phyloP scores from a whole-genome alignment of 352 stramenopile species.

The Chrysophaeum taylorii region DNA sequence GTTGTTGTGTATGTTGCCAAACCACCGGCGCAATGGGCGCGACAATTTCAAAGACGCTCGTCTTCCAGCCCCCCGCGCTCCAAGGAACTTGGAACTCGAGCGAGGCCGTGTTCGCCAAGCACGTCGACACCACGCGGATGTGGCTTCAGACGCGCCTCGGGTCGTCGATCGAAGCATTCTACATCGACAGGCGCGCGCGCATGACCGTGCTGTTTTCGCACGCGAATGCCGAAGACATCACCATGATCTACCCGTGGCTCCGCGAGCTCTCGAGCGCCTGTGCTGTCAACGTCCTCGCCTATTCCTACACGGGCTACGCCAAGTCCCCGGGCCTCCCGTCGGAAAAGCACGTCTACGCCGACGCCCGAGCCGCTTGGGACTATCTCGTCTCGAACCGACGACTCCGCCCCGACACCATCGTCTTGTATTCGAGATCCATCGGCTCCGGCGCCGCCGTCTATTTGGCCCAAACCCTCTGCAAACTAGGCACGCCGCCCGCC shows the following conservation, averaged over 20 bases:
- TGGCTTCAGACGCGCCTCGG: slow-evolving; percentile 75
- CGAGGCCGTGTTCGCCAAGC: slow-evolving; percentile 17
- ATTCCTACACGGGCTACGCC: slow-evolving; percentile 90
- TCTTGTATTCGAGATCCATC: slow-evolving; percentile 70
- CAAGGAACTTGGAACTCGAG: slow-evolving; percentile 46
- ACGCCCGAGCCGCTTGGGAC: slow-evolving; percentile 85
- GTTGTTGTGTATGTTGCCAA: too few relatives aligned
- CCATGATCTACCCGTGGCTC: slow-evolving; percentile 95
- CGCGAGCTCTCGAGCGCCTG: slow-evolving; percentile 65
- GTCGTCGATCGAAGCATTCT: slow-evolving; percentile 83
- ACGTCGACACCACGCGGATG: slow-evolving; percentile 65
- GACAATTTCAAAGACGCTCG: slow-evolving; percentile 30
- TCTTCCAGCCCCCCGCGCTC: slow-evolving; percentile 68
- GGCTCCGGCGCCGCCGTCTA: slow-evolving; percentile 87
- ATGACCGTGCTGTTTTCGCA: slow-evolving; percentile 93
- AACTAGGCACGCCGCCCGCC: slow-evolving; percentile 68
- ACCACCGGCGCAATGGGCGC: not conserved
- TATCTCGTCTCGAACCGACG: slow-evolving; percentile 84
- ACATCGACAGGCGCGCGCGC: slow-evolving; percentile 75
- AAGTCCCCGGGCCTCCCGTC: slow-evolving; percentile 78
- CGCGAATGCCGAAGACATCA: slow-evolving; percentile 92
- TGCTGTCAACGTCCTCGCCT: slow-evolving; percentile 70
- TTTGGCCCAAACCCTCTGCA: slow-evolving; percentile 79
- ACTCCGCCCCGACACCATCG: slow-evolving; percentile 76
- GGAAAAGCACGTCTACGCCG: slow-evolving; percentile 84